A percentile compares a stretch with the other conserved stretches of the same genome.
Conservation (phyloP, 2,329 filamentous ascomycete species). For the Tympanopsis confertula region DNA sequence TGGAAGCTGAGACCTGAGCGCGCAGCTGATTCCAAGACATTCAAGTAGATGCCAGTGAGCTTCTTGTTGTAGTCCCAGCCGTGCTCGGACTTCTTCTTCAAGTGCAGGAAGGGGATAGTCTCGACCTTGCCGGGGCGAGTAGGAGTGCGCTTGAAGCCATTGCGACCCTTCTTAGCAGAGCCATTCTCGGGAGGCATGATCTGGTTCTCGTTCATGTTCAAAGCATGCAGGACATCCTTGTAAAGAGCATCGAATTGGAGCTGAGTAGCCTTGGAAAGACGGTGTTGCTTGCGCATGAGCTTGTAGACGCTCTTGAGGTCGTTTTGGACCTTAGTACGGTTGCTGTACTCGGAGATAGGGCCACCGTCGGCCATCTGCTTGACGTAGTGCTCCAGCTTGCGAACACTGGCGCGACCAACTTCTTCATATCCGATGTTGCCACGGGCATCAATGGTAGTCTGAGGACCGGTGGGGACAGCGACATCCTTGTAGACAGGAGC, state of each 20-base stretch:
- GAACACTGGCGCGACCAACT: constrained; percentile 72
- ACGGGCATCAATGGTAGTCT: constrained; percentile 81
- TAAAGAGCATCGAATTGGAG: constrained; percentile 94
- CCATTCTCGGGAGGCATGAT: constrained; percentile 82
- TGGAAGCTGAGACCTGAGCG: constrained; percentile 12
- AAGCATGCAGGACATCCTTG: constrained; percentile 81
- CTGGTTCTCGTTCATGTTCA: constrained; percentile 96
- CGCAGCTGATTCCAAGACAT: constrained; percentile 4
- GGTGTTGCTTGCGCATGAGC: constrained; percentile 96
- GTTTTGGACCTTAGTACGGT: constrained; percentile 94
- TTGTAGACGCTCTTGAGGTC: constrained; percentile 93
- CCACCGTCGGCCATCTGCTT: constrained; percentile 97
- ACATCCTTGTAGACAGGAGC: constrained; percentile 95
- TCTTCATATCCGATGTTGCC: constrained; percentile 91
- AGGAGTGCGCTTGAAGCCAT: constrained; percentile 40
- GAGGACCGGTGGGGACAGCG: constrained; percentile 77
- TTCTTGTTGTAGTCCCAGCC: constrained; percentile 9
- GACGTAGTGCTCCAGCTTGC: constrained; percentile 96
- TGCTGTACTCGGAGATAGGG: constrained; percentile 97
- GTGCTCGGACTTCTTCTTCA: constrained; percentile 6
- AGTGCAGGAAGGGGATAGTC: constrained; percentile 90
- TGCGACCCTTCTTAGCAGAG: constrained; percentile 34
- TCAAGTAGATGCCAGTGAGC: constrained; percentile 7
- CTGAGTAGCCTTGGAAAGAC: constrained; percentile 89
- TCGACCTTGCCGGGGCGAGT: constrained; percentile 76